phyloP scores from a whole-genome alignment of 805 yeast species.

The Myxozyma udenii region DNA sequence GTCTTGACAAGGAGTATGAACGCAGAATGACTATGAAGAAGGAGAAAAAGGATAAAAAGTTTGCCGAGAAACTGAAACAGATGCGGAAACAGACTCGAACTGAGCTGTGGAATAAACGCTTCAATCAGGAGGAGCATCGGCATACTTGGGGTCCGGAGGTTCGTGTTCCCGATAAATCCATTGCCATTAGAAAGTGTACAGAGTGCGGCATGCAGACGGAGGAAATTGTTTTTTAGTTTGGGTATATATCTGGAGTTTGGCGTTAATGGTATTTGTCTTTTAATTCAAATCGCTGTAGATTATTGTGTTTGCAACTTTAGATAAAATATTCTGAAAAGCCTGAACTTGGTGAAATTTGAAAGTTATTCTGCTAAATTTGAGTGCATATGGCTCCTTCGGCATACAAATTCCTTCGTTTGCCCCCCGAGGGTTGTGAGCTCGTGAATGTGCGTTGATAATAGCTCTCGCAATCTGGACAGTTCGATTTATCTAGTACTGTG shows the following conservation, averaged over 20 bases:
- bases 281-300: neutral
- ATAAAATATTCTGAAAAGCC: neutral
- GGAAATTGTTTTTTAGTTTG: slow-evolving; percentile 57
- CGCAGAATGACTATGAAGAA: slow-evolving; percentile 70
- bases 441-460: too few relatives aligned
- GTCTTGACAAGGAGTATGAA: slow-evolving; percentile 89
- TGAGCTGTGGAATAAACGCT: slow-evolving; percentile 71
- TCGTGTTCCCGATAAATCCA: slow-evolving; percentile 42
- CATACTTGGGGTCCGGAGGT: slow-evolving; percentile 65
- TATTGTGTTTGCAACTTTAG: neutral
- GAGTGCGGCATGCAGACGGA: slow-evolving; percentile 84
- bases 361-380: too few relatives aligned
- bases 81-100: slow-evolving; percentile 93
- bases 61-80: slow-evolving; percentile 71
- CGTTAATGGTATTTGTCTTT: neutral
- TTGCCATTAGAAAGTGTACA: slow-evolving; percentile 60
- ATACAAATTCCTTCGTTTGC: too few relatives aligned
- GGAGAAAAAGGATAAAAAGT: slow-evolving; percentile 71
- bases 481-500: too few relatives aligned
- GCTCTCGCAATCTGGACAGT: too few relatives aligned
- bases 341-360: too few relatives aligned
- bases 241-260: neutral
- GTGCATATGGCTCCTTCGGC: too few relatives aligned
- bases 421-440: too few relatives aligned
- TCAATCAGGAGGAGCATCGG: slow-evolving; percentile 59